A percentile compares a stretch with the other conserved stretches of the same genome.
Conservation (phyloP, 2,329 filamentous ascomycete genomes). For the Talaromyces sp. region DNA sequence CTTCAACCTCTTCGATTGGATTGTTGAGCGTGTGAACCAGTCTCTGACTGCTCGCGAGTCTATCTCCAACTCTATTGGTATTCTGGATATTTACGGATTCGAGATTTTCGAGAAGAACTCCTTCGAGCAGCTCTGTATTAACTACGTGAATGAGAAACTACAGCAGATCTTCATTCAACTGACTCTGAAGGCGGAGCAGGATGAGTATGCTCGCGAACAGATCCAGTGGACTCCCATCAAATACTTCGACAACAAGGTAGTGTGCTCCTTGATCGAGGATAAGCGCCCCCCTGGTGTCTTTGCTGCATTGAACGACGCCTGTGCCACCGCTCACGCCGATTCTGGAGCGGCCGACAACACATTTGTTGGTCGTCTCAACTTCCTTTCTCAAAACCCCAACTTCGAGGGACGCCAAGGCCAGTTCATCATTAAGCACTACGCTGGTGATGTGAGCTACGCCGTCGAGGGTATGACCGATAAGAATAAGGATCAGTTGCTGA, state of each 20-base stretch:
- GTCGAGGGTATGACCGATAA: constrained; percentile 98
- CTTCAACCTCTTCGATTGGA: constrained; percentile 98
- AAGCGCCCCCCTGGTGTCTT: constrained; percentile 88
- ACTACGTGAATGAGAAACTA: constrained; percentile 98
- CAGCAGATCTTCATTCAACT: constrained; percentile 99
- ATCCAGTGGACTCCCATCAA: constrained; percentile 99
- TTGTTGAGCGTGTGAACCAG: constrained; percentile 86
- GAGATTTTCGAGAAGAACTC: constrained; percentile 99
- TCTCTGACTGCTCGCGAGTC: constrained; percentile 78
- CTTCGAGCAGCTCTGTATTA: constrained; percentile 98
- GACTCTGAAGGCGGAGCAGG: constrained; percentile 93
- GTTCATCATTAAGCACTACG: constrained; percentile 99
- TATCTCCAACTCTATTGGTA: constrained; percentile 84
- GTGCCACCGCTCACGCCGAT: constrained; percentile 96
- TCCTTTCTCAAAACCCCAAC: constrained; percentile 83
- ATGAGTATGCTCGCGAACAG: constrained; percentile 93
- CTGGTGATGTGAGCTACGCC: constrained; percentile 92
- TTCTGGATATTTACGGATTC: constrained; percentile 98
- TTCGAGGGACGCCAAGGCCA: constrained; percentile 90
- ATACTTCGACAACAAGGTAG: constrained; percentile 99
- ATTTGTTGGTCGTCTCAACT: constrained; percentile 90
- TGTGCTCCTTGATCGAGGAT: constrained; percentile 95
- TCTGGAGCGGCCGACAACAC: constrained; percentile 91
- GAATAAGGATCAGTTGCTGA: constrained; percentile 96
- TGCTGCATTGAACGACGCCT: constrained; percentile 94